Conservation (phyloP, 108 stramenopile genomes). For the Conticribra weissflogii region DNA sequence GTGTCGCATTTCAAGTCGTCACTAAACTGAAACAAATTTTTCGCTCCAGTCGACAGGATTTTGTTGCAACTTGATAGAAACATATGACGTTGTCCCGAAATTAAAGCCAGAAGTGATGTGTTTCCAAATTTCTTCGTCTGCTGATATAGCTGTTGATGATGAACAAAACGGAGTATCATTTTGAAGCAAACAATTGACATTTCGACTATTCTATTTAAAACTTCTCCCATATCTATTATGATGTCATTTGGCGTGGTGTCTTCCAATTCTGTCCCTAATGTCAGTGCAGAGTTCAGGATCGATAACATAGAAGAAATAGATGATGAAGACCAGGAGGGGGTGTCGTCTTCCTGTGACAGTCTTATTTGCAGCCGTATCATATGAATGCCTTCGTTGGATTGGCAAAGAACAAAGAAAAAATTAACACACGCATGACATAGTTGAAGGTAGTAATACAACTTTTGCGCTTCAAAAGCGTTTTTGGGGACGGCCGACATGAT, state of each 20-base stretch:
- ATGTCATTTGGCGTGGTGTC: slow-evolving; percentile 1
- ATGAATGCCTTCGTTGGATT: slow-evolving; percentile 38
- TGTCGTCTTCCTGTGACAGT: slow-evolving; percentile 19
- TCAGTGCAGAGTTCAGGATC: slow-evolving; percentile 20
- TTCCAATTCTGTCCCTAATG: slow-evolving; percentile 2
- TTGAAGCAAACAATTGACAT: slow-evolving; percentile 43
- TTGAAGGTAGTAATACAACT: slow-evolving; percentile 10
- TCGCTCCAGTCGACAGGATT: slow-evolving; percentile 12
- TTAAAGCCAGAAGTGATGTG: slow-evolving; percentile 12
- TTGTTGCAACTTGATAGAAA: slow-evolving; percentile 37
- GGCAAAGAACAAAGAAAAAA: slow-evolving; percentile 32
- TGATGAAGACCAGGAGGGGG: slow-evolving; percentile 40
- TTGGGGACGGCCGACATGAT: slow-evolving; percentile 12
- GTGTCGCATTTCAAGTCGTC: slow-evolving; percentile 36
- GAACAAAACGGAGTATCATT: slow-evolving; percentile 25
- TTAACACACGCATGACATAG: slow-evolving; percentile 16
- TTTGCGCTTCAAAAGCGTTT: not conserved
- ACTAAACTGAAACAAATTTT: slow-evolving; percentile 10
- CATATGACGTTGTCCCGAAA: slow-evolving; percentile 23
- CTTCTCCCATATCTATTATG: not conserved
- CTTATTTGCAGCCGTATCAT: slow-evolving; percentile 33
- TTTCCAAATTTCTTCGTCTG: slow-evolving; percentile 6
- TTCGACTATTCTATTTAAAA: slow-evolving; percentile 23
- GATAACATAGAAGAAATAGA: slow-evolving; percentile 33
- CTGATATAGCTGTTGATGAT: slow-evolving; percentile 16